Evolutionary conservation across 2,329 filamentous ascomycete species (phyloP), one percentile per base, ranked within the genome.

Genomic region (Fusarium marasasianum): DNA sequence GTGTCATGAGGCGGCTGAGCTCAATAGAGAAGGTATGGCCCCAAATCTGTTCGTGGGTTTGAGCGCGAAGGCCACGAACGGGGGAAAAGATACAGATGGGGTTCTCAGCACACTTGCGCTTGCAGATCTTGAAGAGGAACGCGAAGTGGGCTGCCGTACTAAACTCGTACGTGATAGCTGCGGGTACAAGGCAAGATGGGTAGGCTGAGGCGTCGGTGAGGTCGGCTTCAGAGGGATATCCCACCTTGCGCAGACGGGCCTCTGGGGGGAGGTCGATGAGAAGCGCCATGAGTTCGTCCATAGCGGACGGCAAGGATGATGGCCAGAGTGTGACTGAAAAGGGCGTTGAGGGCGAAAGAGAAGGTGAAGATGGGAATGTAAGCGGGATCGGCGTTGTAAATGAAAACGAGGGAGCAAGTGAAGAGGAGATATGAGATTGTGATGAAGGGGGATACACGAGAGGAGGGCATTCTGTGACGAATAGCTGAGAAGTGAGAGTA

Each of bases 201-300:
- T 35, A 51, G 12, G 8, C 15, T 0, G 48, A 51, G 12, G 48
- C 31, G n/a, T 37, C 48, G 6, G 31, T 35, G 17, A 51, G 31
- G 17, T 51, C 48, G 12, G 22, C 48, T 31, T 50, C 31, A 24
- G 26, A 20, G 8, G n/a, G 48, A 24, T 51, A 35, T 6, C 31
- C 48, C 6, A 33, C 22, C 29, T 17, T 35, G 8, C 29, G 22
- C 31, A 51, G 31, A 2, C n/a, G 31, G 0, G 48, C 48, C 48
- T 51, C 48, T 0, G 48, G 31, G 0, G 48, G 48, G 4, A 35
- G 31, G 14, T 33, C 15, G 31, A 51, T 24, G 8, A 35, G 48
- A 0, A 10, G 17, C 1, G 31, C 31, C 48, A 24, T 15, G 12
- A 35, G 48, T 0, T 33, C 17, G 1, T 51, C n/a, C 48, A 51